Percentiles rank a stretch among this genome's conserved stretches.
Evolutionary conservation across 139 green algal species (phyloP).

Genomic region (Picochlorum sp.): DNA sequence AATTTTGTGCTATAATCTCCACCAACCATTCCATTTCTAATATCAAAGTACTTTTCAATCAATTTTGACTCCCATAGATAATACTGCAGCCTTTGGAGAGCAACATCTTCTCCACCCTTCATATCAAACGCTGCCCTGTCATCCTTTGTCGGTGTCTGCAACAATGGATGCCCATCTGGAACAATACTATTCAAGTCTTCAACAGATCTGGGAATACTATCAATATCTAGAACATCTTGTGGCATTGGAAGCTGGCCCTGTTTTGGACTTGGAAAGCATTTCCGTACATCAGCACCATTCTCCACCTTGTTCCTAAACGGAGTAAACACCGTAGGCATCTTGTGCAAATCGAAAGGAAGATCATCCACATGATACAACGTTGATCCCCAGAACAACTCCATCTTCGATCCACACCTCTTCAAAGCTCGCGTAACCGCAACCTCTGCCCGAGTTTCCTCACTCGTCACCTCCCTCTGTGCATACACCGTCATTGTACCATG

Average conservation of each 20-base stretch:
- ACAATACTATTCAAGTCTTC: background rate
- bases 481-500: conserved; percentile 41
- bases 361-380: conserved; percentile 89
- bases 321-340: conserved; percentile 82
- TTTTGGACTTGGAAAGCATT: conserved; percentile 34
- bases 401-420: conserved; percentile 12
- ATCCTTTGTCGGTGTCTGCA: background rate
- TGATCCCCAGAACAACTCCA: conserved; percentile 57
- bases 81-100: conserved; percentile 79
- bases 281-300: conserved; percentile 33
- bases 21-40: conserved; percentile 86
- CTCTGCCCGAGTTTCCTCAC: conserved; percentile 66
- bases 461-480: conserved; percentile 60
- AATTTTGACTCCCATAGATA: conserved; percentile 87
- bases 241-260: conserved; percentile 54
- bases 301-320: conserved; percentile 78
- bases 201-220: background rate
- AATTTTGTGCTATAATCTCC: conserved; percentile 93
- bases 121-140: conserved; percentile 53
- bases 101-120: conserved; percentile 80
- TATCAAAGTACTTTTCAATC: conserved; percentile 71
- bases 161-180: background rate
- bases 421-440: conserved; percentile 18
- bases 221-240: background rate
- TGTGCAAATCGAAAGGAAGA: conserved; percentile 62